Evolutionary conservation across 345 rosid species (phyloP), one percentile per base, ranked within the genome.

Genomic region (Citrus cavaleriei): DNA sequence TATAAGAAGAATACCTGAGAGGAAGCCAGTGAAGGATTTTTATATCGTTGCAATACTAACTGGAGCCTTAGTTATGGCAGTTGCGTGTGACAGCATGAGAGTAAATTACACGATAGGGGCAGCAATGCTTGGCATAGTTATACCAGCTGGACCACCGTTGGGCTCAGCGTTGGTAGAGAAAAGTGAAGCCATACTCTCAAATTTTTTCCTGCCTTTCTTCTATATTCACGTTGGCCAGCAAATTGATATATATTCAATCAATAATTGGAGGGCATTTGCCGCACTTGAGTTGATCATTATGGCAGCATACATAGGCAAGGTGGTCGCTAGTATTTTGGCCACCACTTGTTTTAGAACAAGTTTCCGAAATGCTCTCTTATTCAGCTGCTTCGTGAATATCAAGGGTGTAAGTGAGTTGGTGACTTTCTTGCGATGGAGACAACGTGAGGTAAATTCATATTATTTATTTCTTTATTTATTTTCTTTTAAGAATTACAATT

Each of bases 141-240:
- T 88, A 28, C 88, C 87, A 0, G 64, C 76, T 1, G 90, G 88
- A 35, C 84, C 85, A 0, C 84, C 86, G 5, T 25, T 85, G 8
- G 87, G 88, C 19, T 38, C 85, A 7, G 62, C 84, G 4, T 1
- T 88, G 4, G 67, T 72, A 1, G 84, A 84, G 19, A 84, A 66
- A 78, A n/a, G 49, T 2, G 87, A 87, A 19, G 32, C 76, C 6
- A 3, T 83, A 10, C 30, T 81, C 66, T 71, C 74, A 25, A 84
- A 80, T 8, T 19, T 85, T 10, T 74, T 88, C 25, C 13, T 82
- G 68, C 89, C 85, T 6, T 61, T 83, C 18, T 70, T 84, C 65
- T 84, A 37, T 28, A 38, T 84, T 37, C 38, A 35, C 1, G 3
- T 76, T 3, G 86, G 86, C 19, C 37, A 22, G 78, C 18, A 22